Conservation (phyloP, 305 asterid species). For the Euphrasia arctica region DNA sequence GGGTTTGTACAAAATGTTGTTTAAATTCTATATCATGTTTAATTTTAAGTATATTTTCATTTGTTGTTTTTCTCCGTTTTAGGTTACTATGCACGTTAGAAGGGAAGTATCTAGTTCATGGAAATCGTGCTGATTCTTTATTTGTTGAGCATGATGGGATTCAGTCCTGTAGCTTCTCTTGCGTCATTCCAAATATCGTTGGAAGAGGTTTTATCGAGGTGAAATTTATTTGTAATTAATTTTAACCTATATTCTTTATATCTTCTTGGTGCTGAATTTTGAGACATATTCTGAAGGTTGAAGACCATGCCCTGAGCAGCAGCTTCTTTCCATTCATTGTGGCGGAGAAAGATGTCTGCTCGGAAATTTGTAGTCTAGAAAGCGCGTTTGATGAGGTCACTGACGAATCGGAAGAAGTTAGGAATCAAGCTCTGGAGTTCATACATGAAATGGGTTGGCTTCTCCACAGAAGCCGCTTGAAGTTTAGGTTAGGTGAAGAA, state of each 20-base stretch:
- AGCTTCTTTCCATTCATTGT: slow-evolving; percentile 97
- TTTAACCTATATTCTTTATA: neutral
- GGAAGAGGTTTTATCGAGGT: slow-evolving; percentile 99
- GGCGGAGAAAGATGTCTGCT: slow-evolving; percentile 86
- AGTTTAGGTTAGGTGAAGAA: slow-evolving; percentile 40
- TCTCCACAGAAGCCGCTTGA: slow-evolving; percentile 62
- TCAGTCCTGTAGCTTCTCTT: slow-evolving; percentile 70
- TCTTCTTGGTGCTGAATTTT: neutral
- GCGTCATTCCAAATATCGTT: slow-evolving; percentile 57
- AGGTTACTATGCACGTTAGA: slow-evolving; percentile 86
- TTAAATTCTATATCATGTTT: neutral
- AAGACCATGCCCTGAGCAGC: slow-evolving; percentile 85
- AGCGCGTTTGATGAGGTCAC: slow-evolving; percentile 47
- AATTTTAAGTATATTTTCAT: neutral
- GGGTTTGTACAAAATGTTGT: neutral
- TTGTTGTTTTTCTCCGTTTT: slow-evolving; percentile 21
- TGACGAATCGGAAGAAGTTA: slow-evolving; percentile 38
- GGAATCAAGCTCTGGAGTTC: slow-evolving; percentile 69
- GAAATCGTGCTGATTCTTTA: slow-evolving; percentile 52
- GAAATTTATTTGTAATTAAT: slow-evolving; percentile 17
- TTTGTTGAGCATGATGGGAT: slow-evolving; percentile 42
- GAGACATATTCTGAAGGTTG: slow-evolving; percentile 47
- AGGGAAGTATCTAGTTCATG: slow-evolving; percentile 74
- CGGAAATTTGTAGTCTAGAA: slow-evolving; percentile 83
- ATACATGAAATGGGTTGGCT: slow-evolving; percentile 97